Base-by-base conservation (phyloP, 768 basidiomycete genomes). In the Tephrocybe sp. region DNA sequence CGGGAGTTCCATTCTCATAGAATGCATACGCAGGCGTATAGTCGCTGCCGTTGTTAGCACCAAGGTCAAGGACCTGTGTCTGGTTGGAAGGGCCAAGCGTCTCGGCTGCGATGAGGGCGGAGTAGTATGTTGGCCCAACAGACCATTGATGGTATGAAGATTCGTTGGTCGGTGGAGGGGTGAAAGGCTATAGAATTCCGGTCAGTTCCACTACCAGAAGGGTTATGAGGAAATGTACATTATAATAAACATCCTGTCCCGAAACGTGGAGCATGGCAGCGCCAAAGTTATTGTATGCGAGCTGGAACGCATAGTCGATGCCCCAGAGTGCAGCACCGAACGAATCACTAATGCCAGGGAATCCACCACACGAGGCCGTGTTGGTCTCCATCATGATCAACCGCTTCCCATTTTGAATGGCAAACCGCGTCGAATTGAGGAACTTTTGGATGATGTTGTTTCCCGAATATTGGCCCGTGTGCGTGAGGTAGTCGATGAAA, bases 301-400 rank as follows among this genome's bases (percentile, higher is more conserved):
- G 72, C 52, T 80, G 76, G 52, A 84, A 63, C 1, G 70, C 77
- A 64, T 80, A 82, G 60, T 85, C 84, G 56, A 82, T 57, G 11
- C 68, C 79, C 83, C 84, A 86, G 4, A 87, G 65, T 1, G 82
- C 79, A 1, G 78, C 82, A 5, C 76, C 81, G 55, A 83, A 86
- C 8, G 74, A 74, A 57, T 85, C 79, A 46, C 75, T 78, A 17
- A 85, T 65, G 1, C 84, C 85, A 5, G 76, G 62, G 61, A 85
- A 84, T 30, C 84, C 84, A 64, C 83, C 83, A 63, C 84, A 86
- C 32, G 78, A 79, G 3, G 83, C 84, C 0, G 82, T 79, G 59
- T 85, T 86, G 14, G 82, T 84, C 65, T 88, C 85, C 52, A 86
- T 74, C 82, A 87, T 84, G 48, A 84, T 58, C 34, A 85, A 64